These are phyloP conservation scores for Xylaria sp. DNA, from an alignment of 2,329 filamentous ascomycete species.

Conservation along the genomic window DNA sequence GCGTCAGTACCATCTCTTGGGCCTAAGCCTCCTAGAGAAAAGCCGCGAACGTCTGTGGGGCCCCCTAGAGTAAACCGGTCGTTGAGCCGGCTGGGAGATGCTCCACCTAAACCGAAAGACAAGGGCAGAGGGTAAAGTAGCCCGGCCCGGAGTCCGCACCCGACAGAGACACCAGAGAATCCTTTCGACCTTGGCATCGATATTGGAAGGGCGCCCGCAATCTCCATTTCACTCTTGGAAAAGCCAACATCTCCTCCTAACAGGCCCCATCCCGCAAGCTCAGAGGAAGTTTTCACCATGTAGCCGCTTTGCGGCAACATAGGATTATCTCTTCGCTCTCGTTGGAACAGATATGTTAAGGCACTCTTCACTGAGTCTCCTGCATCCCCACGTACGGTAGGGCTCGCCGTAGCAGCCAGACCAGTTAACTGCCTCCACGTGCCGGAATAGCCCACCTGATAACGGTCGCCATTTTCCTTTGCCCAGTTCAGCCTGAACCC, in stretches of 20 bases:
- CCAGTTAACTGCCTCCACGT: conserved; percentile 91
- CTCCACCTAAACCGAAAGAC: conserved; percentile 63
- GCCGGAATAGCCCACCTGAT: conserved; percentile 83
- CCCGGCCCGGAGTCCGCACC: conserved; percentile 82
- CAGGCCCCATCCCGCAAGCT: conserved; percentile 88
- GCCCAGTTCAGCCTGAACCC: conserved; percentile 82
- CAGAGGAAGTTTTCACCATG: conserved; percentile 78
- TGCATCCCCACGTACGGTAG: conserved; percentile 83
- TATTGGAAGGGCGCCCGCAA: conserved; percentile 79
- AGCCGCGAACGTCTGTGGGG: conserved; percentile 93
- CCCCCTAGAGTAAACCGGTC: conserved; percentile 96
- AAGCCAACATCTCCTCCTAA: conserved; percentile 93
- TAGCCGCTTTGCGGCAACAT: conserved; percentile 87
- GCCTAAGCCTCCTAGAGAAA: conserved; percentile 88
- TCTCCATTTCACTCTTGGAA: conserved; percentile 88
- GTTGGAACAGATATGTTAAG: conserved; percentile 81
- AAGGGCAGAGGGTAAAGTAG: conserved; percentile 84
- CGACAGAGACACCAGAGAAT: conserved; percentile 82
- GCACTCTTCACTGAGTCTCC: conserved; percentile 93
- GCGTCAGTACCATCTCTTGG: conserved; percentile 88
- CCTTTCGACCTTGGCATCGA: conserved; percentile 74
- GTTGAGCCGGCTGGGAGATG: conserved; percentile 81
- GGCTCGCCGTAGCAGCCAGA: conserved; percentile 78
- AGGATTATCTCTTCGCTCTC: conserved; percentile 84
- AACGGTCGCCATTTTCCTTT: conserved; percentile 70